Base-by-base conservation (phyloP, 495 filamentous ascomycete species). In the Letharia lupina region DNA sequence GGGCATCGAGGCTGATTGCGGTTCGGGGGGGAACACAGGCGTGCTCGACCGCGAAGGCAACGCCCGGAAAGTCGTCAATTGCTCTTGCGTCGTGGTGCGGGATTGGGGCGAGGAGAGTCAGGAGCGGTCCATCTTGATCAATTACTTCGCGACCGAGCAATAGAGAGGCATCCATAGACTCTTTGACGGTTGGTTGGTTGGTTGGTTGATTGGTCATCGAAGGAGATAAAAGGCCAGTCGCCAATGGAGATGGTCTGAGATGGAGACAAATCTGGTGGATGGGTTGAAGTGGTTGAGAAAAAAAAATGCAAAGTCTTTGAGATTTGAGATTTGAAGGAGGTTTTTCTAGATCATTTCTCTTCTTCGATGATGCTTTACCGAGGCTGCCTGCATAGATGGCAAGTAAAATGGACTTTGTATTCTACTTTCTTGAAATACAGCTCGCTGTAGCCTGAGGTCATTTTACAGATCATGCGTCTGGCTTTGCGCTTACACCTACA, bases 91-190 rank as follows among this genome's bases (percentile, higher is more conserved):
- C 73, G 94, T 98, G 63, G 94, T 98, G 70, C 89, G 91, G 83
- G 92, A 98, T 77, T 98, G 94, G 94, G 94, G 94, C 84, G 93
- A 97, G 85, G 94, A 97, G 84, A 93, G 89, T 72, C 91, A 95
- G 80, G 94, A 98, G 86, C 91, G 94, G 73, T 89, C 89, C 73
- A 90, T 98, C 79, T 89, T 98, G 78, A 91, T 98, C 74, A 94
- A 97, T 86, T 98, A 98, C 89, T 97, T 98, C 91, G 89, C 94
- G 82, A 96, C 91, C 75, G 86, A 87, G 82, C 84, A 87, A 77
- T 88, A 88, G 31, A 37, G 54, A 16, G 52, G 7, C 8, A 35
- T 15, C 0, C 52, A 33, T 6, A 35, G 48, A 40, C 23, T 12
- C 58, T 40, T 40, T 6, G 2, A 1, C 4, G 13, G 58, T 8